phyloP scores from a whole-genome alignment of 2,329 filamentous ascomycete species.

The Xylariaceae sp. region DNA sequence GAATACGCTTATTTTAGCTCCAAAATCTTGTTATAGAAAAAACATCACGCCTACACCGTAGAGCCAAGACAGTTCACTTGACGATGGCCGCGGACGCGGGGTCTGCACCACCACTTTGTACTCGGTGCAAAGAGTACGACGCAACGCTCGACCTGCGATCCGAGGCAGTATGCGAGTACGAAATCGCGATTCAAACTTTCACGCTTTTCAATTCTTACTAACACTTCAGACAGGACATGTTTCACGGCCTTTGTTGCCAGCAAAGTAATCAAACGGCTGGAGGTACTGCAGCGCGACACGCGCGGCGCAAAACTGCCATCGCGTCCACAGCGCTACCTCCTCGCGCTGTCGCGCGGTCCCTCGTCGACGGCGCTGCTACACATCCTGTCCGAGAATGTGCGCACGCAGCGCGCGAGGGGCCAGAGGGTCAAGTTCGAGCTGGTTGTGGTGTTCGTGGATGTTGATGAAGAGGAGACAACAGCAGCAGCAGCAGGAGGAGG shows the following conservation, averaged over 20 bases:
- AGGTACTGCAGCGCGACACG: conserved; percentile 56
- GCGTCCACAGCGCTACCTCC: conserved; percentile 61
- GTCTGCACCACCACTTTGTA: conserved; percentile 33
- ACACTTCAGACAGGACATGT: conserved; percentile 62
- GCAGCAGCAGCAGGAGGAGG: conserved; percentile 19
- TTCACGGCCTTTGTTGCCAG: conserved; percentile 77
- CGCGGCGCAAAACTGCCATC: conserved; percentile 40
- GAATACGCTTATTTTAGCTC: no score
- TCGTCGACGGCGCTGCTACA: conserved; percentile 81
- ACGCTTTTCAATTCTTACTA: background rate
- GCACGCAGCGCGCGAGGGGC: conserved; percentile 67
- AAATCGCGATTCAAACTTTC: background rate
- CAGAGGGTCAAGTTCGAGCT: conserved; percentile 65
- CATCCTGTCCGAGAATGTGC: conserved; percentile 73
- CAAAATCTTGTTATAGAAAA: no score
- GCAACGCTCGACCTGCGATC: conserved; percentile 40
- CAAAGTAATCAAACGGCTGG: conserved; percentile 78
- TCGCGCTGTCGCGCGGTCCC: conserved; percentile 83
- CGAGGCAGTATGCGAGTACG: conserved; percentile 39
- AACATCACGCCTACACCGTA: no score
- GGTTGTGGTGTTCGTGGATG: conserved; percentile 50
- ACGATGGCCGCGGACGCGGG: conserved; percentile 29
- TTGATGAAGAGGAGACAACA: conserved; percentile 6
- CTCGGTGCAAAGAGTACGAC: conserved; percentile 42
- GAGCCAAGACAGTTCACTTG: no score